phyloP scores from a whole-genome alignment of 139 green algal species.

The Chlorella sp. region DNA sequence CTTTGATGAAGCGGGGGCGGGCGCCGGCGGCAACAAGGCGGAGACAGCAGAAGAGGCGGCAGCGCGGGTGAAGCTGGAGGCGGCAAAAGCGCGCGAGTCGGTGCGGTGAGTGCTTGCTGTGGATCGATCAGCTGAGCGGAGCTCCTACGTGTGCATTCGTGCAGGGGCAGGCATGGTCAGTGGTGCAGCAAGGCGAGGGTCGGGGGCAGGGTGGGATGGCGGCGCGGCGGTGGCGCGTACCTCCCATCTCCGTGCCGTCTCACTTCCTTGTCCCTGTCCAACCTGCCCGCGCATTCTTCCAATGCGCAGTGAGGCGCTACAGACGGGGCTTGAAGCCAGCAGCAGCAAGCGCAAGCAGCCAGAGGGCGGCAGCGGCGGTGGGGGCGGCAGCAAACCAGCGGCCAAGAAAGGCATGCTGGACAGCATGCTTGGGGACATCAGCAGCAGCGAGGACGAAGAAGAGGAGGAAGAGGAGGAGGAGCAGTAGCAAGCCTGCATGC shows the following conservation, averaged over 20 bases:
- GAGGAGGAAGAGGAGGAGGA: constrained; percentile 9
- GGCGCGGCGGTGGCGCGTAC: no score
- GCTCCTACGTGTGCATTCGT: neutral
- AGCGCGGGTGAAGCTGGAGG: constrained; percentile 41
- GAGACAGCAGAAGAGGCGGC: constrained; percentile 45
- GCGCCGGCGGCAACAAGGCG: constrained; percentile 17
- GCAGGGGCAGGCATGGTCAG: neutral
- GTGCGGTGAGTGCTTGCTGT: constrained; percentile 40
- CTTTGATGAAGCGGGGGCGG: constrained; percentile 43
- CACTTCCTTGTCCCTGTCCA: no score
- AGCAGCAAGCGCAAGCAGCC: constrained; percentile 47
- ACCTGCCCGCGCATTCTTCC: no score
- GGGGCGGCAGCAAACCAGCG: neutral
- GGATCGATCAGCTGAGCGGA: neutral
- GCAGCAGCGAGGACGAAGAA: constrained; percentile 26
- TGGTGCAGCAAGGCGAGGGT: no score
- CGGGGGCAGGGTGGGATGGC: no score
- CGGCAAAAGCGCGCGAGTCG: constrained; percentile 28
- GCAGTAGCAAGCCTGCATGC: no score
- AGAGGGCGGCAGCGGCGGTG: constrained; percentile 1
- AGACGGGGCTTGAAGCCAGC: constrained; percentile 41
- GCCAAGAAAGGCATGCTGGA: constrained; percentile 27
- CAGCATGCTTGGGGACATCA: constrained; percentile 34
- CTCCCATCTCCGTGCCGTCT: no score
- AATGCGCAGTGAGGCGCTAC: constrained; percentile 50